These are phyloP conservation scores for Stagonosporopsis cucurbitacearum DNA, from an alignment of 2,329 filamentous ascomycete genomes.

Conservation along the genomic window DNA sequence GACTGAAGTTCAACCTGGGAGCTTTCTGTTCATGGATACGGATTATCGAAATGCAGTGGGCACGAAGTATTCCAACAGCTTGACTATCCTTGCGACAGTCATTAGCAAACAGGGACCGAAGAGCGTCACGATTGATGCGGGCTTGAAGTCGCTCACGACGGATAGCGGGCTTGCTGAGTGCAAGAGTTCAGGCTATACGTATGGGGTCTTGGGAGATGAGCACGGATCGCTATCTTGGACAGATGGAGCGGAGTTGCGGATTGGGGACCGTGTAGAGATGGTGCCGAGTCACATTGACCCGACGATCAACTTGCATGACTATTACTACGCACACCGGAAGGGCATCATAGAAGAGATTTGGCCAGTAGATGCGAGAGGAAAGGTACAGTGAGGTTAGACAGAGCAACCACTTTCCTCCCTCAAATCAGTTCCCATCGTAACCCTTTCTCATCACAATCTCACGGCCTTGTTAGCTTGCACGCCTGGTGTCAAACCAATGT, in stretches of 20 bases:
- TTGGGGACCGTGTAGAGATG: slow-evolving; percentile 60
- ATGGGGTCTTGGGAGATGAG: slow-evolving; percentile 58
- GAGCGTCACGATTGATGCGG: slow-evolving; percentile 57
- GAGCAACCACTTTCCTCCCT: neutral
- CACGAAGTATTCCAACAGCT: slow-evolving; percentile 56
- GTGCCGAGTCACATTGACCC: slow-evolving; percentile 63
- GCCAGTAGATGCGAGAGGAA: slow-evolving; percentile 59
- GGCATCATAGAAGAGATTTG: slow-evolving; percentile 60
- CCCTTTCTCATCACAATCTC: too few species aligned
- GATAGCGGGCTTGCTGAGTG: slow-evolving; percentile 61
- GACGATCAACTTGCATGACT: slow-evolving; percentile 60
- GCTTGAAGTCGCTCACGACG: slow-evolving; percentile 59
- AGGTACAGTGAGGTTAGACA: slow-evolving; percentile 52
- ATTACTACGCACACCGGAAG: slow-evolving; percentile 58
- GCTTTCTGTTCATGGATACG: slow-evolving; percentile 65
- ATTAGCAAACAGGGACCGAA: slow-evolving; percentile 56
- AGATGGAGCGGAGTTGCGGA: slow-evolving; percentile 47
- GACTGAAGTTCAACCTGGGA: slow-evolving; percentile 62
- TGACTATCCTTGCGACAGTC: slow-evolving; percentile 58
- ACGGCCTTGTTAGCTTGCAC: neutral
- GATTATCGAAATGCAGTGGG: slow-evolving; percentile 63
- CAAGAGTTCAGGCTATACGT: slow-evolving; percentile 51
- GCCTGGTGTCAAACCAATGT: neutral
- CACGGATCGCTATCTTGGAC: slow-evolving; percentile 58
- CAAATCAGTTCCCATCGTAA: neutral